Base-by-base conservation (phyloP, 202 grass and related monocot genomes). In the Musa balbisiana region DNA sequence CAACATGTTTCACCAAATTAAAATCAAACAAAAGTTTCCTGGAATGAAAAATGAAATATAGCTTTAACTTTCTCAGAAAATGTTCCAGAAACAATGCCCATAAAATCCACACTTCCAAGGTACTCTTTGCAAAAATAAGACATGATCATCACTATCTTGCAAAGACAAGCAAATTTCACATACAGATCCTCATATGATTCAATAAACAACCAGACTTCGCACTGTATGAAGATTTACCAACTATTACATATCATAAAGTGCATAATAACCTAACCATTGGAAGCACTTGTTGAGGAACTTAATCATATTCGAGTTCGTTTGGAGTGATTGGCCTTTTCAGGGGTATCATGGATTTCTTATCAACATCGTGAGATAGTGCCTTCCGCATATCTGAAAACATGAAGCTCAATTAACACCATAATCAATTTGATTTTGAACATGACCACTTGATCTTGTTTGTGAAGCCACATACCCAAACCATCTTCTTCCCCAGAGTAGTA, bases 401-500 rank as follows among this genome's bases (percentile, higher is more conserved):
- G 5, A 56, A 2, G 55, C 55, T 8, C 17, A 14, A 56, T 15
- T 56, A 15, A 14, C 55, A 56, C 12, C 55, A 3, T 56, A 15
- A 56, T 56, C 55, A 8, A 56, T 43, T 43, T 43, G 33, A 43
- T 43, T 43, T 5, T 43, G 33, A 43, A 43, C 33, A 43, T 43
- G 33, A 6, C 33, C 33, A 43, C 33, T 43, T 43, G 4, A 43
- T 43, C 33, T 43, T 43, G 33, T 43, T 43, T 43, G 33, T 43
- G 43, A 5, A 72, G 64, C 16, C 22, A 83, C 81, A 87, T 87
- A 99, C 95, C 91, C 79, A 99, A 82, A 64, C 95, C 88, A 87
- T 99, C 95, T 93, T 98, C 95, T 94, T 99, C 95, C 11, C 95
- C 95, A 67, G 95, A 99, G 83, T 99, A 99, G 81, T 99, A 99